Evolutionary conservation across 192 early-diverging fungal genomes (phyloP).

Genomic region (Pecoramyces ruminantium): DNA sequence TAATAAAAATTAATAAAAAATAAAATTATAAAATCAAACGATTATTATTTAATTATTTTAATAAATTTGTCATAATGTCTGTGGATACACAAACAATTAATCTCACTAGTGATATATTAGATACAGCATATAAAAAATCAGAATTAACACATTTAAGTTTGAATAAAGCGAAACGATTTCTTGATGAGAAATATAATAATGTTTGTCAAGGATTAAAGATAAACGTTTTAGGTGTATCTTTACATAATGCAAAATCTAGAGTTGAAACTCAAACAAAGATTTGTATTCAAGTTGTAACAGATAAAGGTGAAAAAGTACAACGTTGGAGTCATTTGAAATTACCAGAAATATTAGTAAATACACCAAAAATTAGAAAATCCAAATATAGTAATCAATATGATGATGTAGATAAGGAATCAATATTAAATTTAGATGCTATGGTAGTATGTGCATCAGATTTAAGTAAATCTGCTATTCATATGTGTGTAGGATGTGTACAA

Average conservation of each 20-base stretch:
- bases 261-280: conserved; percentile 93
- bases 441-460: conserved; percentile 55
- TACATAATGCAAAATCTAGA: conserved; percentile 42
- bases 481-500: conserved; percentile 17
- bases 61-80: not conserved
- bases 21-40: too few species aligned
- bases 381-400: conserved; percentile 15
- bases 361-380: conserved; percentile 24
- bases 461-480: conserved; percentile 16
- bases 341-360: conserved; percentile 64
- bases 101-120: not conserved
- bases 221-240: not conserved
- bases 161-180: not conserved
- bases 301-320: conserved; percentile 46
- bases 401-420: conserved; percentile 14
- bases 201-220: not conserved
- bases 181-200: not conserved
- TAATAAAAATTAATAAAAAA: too few species aligned
- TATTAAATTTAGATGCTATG: conserved; percentile 55
- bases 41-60: too few species aligned
- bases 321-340: conserved; percentile 72
- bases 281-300: conserved; percentile 61
- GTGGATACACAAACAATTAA: not conserved
- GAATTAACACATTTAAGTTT: not conserved
- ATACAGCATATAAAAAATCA: not conserved